These are phyloP conservation scores for Amaranthus palmeri DNA, from an alignment of 148 eudicot genomes.

Conservation along the genomic window DNA sequence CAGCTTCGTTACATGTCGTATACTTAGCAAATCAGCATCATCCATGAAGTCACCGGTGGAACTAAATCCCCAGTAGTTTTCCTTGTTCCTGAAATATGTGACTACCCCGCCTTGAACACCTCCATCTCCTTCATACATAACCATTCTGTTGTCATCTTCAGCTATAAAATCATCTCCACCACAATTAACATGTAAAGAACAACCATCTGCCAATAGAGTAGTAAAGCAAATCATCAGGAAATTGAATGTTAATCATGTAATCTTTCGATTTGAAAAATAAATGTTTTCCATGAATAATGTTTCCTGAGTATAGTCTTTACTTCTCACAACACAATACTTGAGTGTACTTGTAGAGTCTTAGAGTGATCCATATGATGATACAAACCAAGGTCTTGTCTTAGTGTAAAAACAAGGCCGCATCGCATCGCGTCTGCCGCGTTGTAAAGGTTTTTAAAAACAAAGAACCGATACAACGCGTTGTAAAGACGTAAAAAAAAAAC, in stretches of 20 bases:
- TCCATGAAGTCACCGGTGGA: constrained; percentile 77
- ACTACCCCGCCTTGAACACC: constrained; percentile 48
- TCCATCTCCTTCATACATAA: constrained; percentile 61
- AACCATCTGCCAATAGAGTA: constrained; percentile 46
- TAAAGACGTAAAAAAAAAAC: too few species aligned
- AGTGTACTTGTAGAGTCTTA: too few species aligned
- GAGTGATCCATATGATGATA: too few species aligned
- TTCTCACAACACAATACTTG: not conserved
- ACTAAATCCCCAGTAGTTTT: constrained; percentile 59
- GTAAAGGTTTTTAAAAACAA: too few species aligned
- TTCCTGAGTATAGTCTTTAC: not conserved
- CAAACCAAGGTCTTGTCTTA: too few species aligned
- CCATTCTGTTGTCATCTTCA: constrained; percentile 28
- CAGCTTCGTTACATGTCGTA: constrained; percentile 21
- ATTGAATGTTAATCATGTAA: not conserved
- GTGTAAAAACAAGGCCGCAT: too few species aligned
- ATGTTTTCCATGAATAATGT: not conserved
- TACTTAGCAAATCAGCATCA: constrained; percentile 30
- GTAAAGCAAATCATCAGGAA: constrained; percentile 3
- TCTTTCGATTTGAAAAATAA: not conserved
- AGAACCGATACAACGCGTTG: too few species aligned
- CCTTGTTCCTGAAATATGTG: constrained; percentile 28
- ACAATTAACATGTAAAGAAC: constrained; percentile 62
- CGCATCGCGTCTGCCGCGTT: too few species aligned
- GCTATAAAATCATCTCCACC: constrained; percentile 52